Base-by-base conservation (phyloP, 352 stramenopile species). In the Saprolegnia parasitica region DNA sequence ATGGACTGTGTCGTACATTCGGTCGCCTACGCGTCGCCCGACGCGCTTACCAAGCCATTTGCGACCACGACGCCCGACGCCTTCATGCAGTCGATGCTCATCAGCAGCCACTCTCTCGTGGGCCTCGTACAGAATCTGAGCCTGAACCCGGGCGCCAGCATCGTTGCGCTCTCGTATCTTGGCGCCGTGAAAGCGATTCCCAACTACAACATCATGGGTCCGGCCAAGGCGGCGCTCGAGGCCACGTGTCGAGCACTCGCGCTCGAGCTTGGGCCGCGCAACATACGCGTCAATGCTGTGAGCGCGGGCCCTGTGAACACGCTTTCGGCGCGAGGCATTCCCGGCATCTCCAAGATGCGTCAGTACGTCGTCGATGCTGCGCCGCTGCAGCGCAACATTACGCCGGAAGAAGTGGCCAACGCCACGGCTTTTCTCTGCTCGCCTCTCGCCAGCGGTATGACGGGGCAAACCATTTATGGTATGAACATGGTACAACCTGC, bases 161-260 rank as follows among this genome's bases (percentile, higher is more conserved):
- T 98, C 15, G 79, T 96, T 49, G 81, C 92, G 9, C 68, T 97
- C 23, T 91, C 91, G 2, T 98, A 97, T 72, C 76, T 91, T 13
- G 92, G 92, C 9, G 84, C 91, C 21, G 65, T 56, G 37, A 65
- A 89, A 71, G 87, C 95, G 42, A 81, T 97, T 46, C 90, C 87
- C 15, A 90, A 84, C 56, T 98, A 98, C 78, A 93, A 96, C 68
- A 76, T 93, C 20, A 98, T 98, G 92, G 92, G 92, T 5, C 90
- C 90, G 5, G 89, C 88, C 20, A 97, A 98, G 68, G 92, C 90
- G 37, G 86, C 87, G 9, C 78, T 97, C 6, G 92, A 97, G 68
- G 84, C 87, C 6, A 89, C 83, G 16, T 76, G 90, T 23, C 77
- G 91, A 29, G 86, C 91, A 37, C 74, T 98, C 4, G 92, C 92